Percentiles rank a stretch among this genome's conserved stretches.
phyloP scores from a whole-genome alignment of 2,329 filamentous ascomycete species.

The Camillea tinctor region DNA sequence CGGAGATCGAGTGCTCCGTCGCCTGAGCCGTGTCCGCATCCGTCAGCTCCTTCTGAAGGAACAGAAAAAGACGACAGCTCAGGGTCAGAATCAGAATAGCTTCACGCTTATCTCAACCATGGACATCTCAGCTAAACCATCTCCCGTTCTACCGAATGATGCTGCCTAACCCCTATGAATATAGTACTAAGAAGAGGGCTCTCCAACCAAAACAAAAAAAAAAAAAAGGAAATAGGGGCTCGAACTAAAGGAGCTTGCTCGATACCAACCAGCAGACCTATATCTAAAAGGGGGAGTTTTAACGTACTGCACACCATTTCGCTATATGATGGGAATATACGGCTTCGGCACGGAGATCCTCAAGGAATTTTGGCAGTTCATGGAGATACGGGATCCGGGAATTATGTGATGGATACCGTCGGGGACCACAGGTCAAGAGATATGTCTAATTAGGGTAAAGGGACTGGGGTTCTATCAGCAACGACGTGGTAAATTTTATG shows the following conservation, averaged over 20 bases:
- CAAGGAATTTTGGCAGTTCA: not conserved
- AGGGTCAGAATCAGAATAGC: not conserved
- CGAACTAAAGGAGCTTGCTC: too few species aligned
- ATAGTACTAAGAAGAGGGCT: not conserved
- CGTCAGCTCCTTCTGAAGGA: slow-evolving; percentile 6
- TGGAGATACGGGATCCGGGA: not conserved
- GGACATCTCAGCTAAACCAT: too few species aligned
- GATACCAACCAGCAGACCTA: too few species aligned
- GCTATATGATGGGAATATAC: not conserved
- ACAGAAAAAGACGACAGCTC: not conserved
- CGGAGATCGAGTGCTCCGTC: slow-evolving; percentile 24
- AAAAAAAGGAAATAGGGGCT: too few species aligned
- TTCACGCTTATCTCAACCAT: too few species aligned
- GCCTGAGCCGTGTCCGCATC: slow-evolving; percentile 20
- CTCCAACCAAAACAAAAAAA: not conserved
- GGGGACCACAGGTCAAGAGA: too few species aligned
- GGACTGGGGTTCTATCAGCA: too few species aligned
- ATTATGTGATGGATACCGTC: not conserved
- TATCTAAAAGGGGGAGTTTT: too few species aligned
- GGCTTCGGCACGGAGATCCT: not conserved
- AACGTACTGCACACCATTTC: not conserved
- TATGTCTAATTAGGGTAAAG: too few species aligned
- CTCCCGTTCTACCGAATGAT: too few species aligned
- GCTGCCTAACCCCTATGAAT: not conserved
- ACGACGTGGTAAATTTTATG: too few species aligned